These are phyloP conservation scores for Cyclospora cayetanensis DNA, from an alignment of 169 alveolate genomes.

Conservation along the genomic window DNA sequence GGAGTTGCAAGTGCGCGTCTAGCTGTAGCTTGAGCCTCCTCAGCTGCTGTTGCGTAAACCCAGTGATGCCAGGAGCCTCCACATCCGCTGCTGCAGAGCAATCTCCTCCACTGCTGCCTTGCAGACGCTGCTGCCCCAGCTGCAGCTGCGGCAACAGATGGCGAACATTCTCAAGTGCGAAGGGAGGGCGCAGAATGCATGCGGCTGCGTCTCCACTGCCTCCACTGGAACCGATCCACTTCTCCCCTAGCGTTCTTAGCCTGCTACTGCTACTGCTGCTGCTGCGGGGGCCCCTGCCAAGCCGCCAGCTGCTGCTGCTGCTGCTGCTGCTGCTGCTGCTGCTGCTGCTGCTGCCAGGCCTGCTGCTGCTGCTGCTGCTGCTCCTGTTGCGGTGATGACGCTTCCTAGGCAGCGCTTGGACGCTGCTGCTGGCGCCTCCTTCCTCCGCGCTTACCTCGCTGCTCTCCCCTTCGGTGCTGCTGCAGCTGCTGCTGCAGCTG, in stretches of 20 bases:
- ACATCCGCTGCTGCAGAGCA: not conserved
- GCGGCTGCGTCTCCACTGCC: not conserved
- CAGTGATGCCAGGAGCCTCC: not conserved
- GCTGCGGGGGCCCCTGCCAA: not conserved
- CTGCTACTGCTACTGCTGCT: not conserved
- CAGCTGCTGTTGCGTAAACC: constrained; percentile 31
- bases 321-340: constrained; percentile 1
- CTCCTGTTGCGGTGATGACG: not conserved
- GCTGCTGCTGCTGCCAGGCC: constrained; percentile 6
- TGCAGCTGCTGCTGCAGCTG: not conserved
- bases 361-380: not conserved
- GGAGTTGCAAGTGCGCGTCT: constrained; percentile 30
- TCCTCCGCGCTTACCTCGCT: not conserved
- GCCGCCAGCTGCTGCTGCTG: not conserved
- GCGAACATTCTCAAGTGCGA: not conserved
- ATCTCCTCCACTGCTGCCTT: not conserved
- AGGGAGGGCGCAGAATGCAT: constrained; percentile 17
- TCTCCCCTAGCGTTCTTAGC: not conserved
- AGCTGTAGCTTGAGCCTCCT: constrained; percentile 9
- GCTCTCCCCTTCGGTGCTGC: not conserved
- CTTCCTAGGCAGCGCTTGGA: not conserved
- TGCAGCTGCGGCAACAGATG: constrained; percentile 53
- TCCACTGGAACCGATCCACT: not conserved
- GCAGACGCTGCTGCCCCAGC: not conserved
- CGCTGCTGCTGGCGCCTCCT: not conserved